These are phyloP conservation scores for Lachancea sp. DNA, from an alignment of 805 yeast genomes.

Conservation along the genomic window DNA sequence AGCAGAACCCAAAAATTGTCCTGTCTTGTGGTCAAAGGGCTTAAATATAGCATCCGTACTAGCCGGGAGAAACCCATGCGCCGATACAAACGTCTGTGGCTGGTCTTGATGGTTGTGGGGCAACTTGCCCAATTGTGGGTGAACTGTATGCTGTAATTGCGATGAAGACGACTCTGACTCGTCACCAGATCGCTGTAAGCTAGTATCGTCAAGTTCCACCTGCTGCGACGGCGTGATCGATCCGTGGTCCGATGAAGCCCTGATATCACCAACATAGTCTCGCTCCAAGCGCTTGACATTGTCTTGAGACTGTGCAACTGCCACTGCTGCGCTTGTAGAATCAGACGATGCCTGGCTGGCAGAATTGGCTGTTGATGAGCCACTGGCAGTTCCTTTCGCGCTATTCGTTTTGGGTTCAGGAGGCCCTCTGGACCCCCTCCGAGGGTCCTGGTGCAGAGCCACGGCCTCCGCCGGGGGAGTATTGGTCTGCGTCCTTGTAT, in stretches of 20 bases:
- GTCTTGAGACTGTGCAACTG: not conserved
- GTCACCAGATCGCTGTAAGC: conserved; percentile 6
- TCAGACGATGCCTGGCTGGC: conserved; percentile 24
- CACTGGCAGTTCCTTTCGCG: conserved; percentile 11
- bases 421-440: conserved; percentile 7
- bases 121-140: not conserved
- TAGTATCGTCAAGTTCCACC: conserved; percentile 4
- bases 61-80: conserved; percentile 4
- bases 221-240: conserved; percentile 10
- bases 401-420: conserved; percentile 6
- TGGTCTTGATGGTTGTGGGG: not conserved
- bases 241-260: conserved; percentile 9
- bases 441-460: conserved; percentile 8
- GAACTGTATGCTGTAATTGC: not conserved
- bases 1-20: conserved; percentile 21
- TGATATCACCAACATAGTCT: conserved; percentile 10
- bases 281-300: not conserved
- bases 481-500: conserved; percentile 20
- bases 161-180: conserved; percentile 1
- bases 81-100: conserved; percentile 5
- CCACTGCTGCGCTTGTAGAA: conserved; percentile 15
- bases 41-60: conserved; percentile 19
- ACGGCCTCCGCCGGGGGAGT: conserved; percentile 14
- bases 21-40: conserved; percentile 30
- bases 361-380: not conserved